phyloP scores from a whole-genome alignment of 2,329 filamentous ascomycete species.

The Amauroascus niger region DNA sequence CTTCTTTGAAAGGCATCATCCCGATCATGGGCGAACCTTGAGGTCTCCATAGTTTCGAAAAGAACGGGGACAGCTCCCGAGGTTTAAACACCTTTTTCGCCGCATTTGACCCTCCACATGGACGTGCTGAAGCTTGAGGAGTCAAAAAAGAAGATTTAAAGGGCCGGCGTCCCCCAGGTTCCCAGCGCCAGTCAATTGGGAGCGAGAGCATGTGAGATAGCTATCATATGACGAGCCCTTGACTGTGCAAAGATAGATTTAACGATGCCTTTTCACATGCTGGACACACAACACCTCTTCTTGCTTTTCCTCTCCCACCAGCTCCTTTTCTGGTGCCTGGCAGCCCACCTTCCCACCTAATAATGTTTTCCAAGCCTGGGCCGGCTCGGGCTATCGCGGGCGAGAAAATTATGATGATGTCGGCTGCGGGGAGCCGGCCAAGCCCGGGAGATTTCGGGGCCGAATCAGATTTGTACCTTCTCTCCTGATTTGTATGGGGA shows the following conservation, averaged over 20 bases:
- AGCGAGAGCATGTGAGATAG: conserved; percentile 5
- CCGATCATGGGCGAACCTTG: not conserved
- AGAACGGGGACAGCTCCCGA: conserved; percentile 3
- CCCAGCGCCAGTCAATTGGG: not conserved
- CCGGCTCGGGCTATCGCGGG: not conserved
- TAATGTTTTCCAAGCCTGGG: not conserved
- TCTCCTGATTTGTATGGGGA: not conserved
- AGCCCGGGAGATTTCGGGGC: conserved; percentile 10
- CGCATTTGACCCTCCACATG: not conserved
- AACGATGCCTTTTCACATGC: conserved; percentile 3
- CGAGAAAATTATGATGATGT: not conserved
- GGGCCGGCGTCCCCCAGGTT: not conserved
- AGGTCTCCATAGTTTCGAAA: not conserved
- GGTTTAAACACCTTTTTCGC: not conserved
- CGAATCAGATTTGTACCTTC: not conserved
- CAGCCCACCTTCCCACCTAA: not conserved
- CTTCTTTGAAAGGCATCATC: not conserved
- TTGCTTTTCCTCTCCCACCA: not conserved
- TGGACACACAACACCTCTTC: not conserved
- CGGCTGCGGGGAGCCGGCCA: conserved; percentile 6
- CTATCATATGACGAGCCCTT: not conserved
- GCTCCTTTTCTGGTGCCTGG: not conserved
- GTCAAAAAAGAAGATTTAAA: not conserved
- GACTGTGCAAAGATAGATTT: not conserved
- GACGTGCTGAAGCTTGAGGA: not conserved